Evolutionary conservation across 176 grass and related monocot genomes (phyloP).

Genomic region (Thalia dealbata): DNA sequence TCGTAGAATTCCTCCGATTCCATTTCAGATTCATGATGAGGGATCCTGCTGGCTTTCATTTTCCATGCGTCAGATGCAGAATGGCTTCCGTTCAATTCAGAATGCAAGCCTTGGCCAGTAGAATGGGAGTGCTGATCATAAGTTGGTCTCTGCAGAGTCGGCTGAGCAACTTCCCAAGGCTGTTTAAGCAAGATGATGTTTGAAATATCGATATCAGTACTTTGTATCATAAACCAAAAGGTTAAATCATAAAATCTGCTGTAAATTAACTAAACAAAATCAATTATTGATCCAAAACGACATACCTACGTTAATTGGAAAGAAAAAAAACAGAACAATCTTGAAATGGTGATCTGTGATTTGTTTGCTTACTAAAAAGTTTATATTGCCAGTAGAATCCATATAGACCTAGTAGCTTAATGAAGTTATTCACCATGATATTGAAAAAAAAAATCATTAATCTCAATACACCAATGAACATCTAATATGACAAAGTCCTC

Average conservation of each 20-base stretch:
- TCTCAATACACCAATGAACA: too few relatives aligned
- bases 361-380: too few relatives aligned
- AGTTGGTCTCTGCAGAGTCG: background rate
- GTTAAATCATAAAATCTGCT: background rate
- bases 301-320: background rate
- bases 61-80: background rate
- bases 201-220: background rate
- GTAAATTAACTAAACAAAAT: background rate
- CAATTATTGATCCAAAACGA: background rate
- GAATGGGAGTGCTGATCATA: background rate
- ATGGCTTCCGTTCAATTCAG: background rate
- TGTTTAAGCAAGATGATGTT: background rate
- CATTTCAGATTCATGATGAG: background rate
- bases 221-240: background rate
- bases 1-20: background rate
- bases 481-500: too few relatives aligned
- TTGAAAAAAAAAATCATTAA: too few relatives aligned
- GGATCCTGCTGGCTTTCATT: background rate
- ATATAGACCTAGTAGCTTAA: too few relatives aligned
- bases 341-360: too few relatives aligned
- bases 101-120: background rate
- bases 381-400: too few relatives aligned
- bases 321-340: background rate
- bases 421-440: background rate
- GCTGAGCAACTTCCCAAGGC: slow-evolving; percentile 7